Evolutionary conservation across 768 basidiomycete genomes (phyloP), one percentile per base, ranked within the genome.

Genomic region (Cystofilobasidium capitatum): DNA sequence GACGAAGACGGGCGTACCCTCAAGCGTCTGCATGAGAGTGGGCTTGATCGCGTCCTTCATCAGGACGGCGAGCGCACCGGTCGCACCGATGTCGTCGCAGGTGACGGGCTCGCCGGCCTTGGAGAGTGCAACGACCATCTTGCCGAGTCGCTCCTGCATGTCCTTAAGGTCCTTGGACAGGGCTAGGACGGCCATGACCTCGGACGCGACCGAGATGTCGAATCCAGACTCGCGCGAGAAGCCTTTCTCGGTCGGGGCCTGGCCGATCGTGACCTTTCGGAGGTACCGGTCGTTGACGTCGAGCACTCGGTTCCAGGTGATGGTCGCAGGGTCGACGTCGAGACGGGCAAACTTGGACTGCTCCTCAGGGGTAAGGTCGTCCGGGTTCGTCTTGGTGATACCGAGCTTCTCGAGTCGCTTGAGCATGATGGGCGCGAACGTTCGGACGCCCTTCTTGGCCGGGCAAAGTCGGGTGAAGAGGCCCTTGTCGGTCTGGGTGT

Each of bases 1-100:
- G 6, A 99, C 96, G 75, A 99, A 97, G 71, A 99, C 96, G 44
- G 94, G 94, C 0, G 94, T 99, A 51, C 94, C 94, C 85, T 97
- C 88, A 45, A 98, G 81, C 3, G 93, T 92, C 78, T 99, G 94
- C 94, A 99, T 99, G 70, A 99, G 79, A 76, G 97, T 99, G 29
- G 94, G 94, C 80, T 98, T 99, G 80, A 99, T 91, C 20, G 96
- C 90, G 73, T 99, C 94, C 80, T 97, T 97, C 86, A 99, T 88
- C 70, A 99, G 83, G 61, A 98, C 93, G 17, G 94, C 89, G 62
- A 99, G 84, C 61, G 94, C 92, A 66, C 92, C 93, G 70, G 91
- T 88, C 71, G 88, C 89, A 71, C 94, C 94, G 62, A 99, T 83
- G 76, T 99, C 94, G 75, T 98, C 94, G 31, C 91, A 91, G 42